Evolutionary conservation across 2,329 filamentous ascomycete genomes (phyloP).

Genomic region (Nothophaeocryptopus gaeumannii): DNA sequence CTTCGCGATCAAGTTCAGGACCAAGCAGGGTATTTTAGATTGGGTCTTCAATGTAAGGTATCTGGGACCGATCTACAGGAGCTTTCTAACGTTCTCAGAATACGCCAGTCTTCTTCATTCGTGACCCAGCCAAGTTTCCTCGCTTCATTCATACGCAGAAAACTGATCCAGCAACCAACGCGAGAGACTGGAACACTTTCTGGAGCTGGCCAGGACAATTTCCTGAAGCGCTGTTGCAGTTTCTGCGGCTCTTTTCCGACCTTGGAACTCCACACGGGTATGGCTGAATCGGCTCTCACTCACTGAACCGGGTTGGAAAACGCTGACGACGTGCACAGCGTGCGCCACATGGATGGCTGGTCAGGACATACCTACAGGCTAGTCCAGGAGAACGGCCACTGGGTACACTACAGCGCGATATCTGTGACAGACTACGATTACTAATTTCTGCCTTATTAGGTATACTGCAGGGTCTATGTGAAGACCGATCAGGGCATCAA

Average conservation of each 20-base stretch:
- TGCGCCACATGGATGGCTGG: slow-evolving; percentile 20
- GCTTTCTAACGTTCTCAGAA: not conserved
- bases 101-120: slow-evolving; percentile 39
- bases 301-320: not conserved
- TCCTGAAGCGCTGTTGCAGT: slow-evolving; percentile 49
- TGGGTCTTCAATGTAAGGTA: slow-evolving; percentile 14
- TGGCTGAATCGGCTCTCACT: slow-evolving; percentile 23
- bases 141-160: slow-evolving; percentile 41
- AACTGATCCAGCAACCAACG: slow-evolving; percentile 37
- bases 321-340: not conserved
- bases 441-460: too few relatives aligned
- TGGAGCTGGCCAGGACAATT: slow-evolving; percentile 46
- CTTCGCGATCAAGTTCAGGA: slow-evolving; percentile 52
- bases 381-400: slow-evolving; percentile 48
- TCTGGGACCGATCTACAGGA: too few relatives aligned
- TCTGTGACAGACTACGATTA: too few relatives aligned
- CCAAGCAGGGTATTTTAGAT: slow-evolving; percentile 40
- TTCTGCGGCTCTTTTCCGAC: slow-evolving; percentile 53
- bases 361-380: slow-evolving; percentile 27
- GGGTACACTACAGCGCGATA: slow-evolving; percentile 25
- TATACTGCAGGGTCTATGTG: slow-evolving; percentile 38
- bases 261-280: slow-evolving; percentile 50
- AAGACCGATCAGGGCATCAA: slow-evolving; percentile 47
- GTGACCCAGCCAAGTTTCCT: slow-evolving; percentile 46
- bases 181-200: slow-evolving; percentile 38